These are phyloP conservation scores for Madurella fahalii DNA, from an alignment of 2,329 filamentous ascomycete genomes.

Conservation along the genomic window DNA sequence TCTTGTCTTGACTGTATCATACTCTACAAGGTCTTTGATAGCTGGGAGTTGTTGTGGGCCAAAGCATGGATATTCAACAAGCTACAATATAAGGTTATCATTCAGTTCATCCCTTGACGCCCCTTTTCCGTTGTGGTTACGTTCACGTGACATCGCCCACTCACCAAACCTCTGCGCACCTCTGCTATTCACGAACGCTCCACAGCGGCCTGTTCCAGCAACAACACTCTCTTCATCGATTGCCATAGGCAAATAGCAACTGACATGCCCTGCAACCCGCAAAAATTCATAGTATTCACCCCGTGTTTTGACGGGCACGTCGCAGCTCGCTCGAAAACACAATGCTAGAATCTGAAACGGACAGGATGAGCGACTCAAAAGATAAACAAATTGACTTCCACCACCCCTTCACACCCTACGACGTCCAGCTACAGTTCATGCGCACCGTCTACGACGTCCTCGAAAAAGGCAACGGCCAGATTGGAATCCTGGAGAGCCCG, in stretches of 20 bases:
- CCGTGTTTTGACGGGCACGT: too few relatives aligned
- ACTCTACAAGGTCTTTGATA: background rate
- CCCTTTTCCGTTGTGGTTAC: too few relatives aligned
- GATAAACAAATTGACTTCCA: constrained; percentile 58
- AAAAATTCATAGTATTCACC: too few relatives aligned
- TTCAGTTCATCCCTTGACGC: background rate
- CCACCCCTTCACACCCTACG: constrained; percentile 83
- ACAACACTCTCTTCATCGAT: too few relatives aligned
- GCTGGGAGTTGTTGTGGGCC: background rate
- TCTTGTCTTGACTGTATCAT: constrained; percentile 1
- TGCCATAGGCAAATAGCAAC: too few relatives aligned
- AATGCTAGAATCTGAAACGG: too few relatives aligned
- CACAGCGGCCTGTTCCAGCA: too few relatives aligned
- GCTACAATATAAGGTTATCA: background rate
- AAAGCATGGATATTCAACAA: constrained; percentile 5
- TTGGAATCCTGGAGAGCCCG: constrained; percentile 90
- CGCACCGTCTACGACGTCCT: constrained; percentile 73
- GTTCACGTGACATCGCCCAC: too few relatives aligned
- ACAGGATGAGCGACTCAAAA: background rate
- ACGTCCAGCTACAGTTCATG: constrained; percentile 88
- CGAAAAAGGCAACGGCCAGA: constrained; percentile 63
- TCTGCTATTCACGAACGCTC: too few relatives aligned
- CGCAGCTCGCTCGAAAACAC: too few relatives aligned
- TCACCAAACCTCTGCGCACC: too few relatives aligned
- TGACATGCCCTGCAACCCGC: too few relatives aligned